Evolutionary conservation across 495 filamentous ascomycete genomes (phyloP).

Genomic region (Penicillium silybi): DNA sequence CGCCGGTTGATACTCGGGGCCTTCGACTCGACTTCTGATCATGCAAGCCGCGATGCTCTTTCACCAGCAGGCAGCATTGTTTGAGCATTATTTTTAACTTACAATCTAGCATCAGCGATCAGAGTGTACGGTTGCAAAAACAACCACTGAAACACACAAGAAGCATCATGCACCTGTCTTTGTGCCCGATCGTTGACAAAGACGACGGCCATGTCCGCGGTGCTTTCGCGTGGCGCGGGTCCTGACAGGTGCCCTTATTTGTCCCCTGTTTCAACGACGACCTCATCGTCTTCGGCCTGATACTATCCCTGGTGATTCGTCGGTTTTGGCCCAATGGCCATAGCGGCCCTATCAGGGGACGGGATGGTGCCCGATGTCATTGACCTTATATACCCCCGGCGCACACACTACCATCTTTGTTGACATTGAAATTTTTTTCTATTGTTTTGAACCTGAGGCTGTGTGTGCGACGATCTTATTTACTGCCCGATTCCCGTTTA

Average conservation of each 20-base stretch:
- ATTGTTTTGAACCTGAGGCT: background rate
- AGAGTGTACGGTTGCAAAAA: background rate
- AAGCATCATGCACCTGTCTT: background rate
- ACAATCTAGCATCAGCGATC: background rate
- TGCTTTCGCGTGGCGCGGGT: background rate
- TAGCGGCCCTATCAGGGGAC: conserved; percentile 23
- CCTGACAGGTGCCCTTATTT: background rate
- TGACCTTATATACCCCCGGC: conserved; percentile 22
- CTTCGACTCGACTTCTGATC: background rate
- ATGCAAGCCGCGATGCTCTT: background rate
- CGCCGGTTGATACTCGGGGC: background rate
- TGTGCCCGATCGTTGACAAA: conserved; percentile 15
- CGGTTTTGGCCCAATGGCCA: conserved; percentile 19
- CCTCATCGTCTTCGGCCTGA: conserved; percentile 20
- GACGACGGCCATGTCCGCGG: background rate
- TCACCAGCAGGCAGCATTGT: background rate
- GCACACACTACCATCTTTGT: conserved; percentile 17
- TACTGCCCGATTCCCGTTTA: conserved; percentile 13
- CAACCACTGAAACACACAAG: background rate
- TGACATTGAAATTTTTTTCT: conserved; percentile 12
- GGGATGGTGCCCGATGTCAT: conserved; percentile 25
- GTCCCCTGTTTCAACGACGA: conserved; percentile 9
- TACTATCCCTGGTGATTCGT: conserved; percentile 21
- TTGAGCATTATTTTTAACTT: background rate
- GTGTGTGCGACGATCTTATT: conserved; percentile 9